Evolutionary conservation across 2,329 filamentous ascomycete species (phyloP).

Genomic region (Pyricularia sp.): DNA sequence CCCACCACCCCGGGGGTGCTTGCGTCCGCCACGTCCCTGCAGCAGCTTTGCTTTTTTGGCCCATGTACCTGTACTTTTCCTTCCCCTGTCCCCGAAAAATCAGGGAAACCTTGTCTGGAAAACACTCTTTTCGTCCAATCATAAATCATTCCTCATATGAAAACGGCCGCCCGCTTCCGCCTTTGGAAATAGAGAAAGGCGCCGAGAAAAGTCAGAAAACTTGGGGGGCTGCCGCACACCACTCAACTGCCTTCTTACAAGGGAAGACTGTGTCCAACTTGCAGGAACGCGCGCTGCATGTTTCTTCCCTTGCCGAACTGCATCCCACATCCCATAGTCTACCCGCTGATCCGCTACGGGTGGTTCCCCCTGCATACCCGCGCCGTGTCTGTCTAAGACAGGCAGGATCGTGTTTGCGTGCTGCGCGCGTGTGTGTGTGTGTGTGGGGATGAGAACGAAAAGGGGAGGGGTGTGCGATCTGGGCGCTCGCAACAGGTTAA

Average conservation of each 20-base stretch:
- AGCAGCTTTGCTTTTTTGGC: background rate
- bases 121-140: slow-evolving; percentile 32
- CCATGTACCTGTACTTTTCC: slow-evolving; percentile 4
- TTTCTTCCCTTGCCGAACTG: slow-evolving; percentile 1
- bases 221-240: slow-evolving; percentile 12
- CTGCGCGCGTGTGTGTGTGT: background rate
- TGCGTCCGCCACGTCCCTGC: background rate
- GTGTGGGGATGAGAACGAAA: background rate
- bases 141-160: slow-evolving; percentile 36
- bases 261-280: background rate
- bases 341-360: background rate
- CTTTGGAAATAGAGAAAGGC: background rate
- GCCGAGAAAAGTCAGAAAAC: slow-evolving; percentile 21
- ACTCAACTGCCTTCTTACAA: background rate
- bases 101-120: too few species aligned
- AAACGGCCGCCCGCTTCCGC: slow-evolving; percentile 20
- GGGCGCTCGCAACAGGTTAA: background rate
- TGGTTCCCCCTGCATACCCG: slow-evolving; percentile 4
- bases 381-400: background rate
- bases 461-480: background rate
- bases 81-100: background rate
- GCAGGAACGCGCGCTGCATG: background rate
- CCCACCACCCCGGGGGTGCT: background rate
- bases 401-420: background rate
- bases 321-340: background rate